Percentiles rank a stretch among this genome's conserved stretches.
Evolutionary conservation across 2,329 filamentous ascomycete genomes (phyloP).

Genomic region (Penicillium nordicum): DNA sequence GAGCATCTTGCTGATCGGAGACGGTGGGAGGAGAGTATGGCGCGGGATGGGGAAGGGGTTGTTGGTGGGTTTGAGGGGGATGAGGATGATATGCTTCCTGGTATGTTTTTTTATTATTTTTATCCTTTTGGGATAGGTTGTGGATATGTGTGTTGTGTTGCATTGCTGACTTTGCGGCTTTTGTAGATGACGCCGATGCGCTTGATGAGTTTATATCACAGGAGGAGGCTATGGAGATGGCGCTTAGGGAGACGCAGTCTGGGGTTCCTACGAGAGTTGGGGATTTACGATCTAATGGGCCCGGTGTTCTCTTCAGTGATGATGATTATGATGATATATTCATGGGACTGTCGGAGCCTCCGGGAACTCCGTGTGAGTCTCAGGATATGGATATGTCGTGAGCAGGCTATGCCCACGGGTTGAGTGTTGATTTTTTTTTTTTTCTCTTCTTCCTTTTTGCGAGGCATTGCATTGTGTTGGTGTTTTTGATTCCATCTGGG

Average conservation of each 20-base stretch:
- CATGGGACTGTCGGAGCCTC: conserved; percentile 58
- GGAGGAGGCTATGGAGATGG: conserved; percentile 34
- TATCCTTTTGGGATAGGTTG: neutral
- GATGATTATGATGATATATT: conserved; percentile 64
- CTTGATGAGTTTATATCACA: conserved; percentile 38
- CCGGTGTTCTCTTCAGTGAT: conserved; percentile 41
- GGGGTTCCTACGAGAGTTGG: neutral
- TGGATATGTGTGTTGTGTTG: neutral
- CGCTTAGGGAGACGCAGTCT: conserved; percentile 22
- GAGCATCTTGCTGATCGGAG: conserved; percentile 40
- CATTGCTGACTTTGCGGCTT: neutral
- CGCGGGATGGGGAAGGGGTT: conserved; percentile 28
- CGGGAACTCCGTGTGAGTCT: conserved; percentile 11
- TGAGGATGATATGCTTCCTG: conserved; percentile 27
- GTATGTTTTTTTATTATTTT: conserved; percentile 12
- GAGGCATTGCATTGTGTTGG: conserved; percentile 17
- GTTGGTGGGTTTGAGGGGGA: conserved; percentile 20
- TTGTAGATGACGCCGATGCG: conserved; percentile 29
- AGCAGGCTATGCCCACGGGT: conserved; percentile 9
- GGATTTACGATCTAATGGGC: neutral
- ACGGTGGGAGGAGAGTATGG: conserved; percentile 41
- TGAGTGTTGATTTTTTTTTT: neutral
- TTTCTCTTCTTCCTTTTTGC: neutral
- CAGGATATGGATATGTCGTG: conserved; percentile 43
- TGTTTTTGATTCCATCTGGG: conserved; percentile 7